Conservation (phyloP, 805 yeast species). For the Zygotorulaspora florentina region DNA sequence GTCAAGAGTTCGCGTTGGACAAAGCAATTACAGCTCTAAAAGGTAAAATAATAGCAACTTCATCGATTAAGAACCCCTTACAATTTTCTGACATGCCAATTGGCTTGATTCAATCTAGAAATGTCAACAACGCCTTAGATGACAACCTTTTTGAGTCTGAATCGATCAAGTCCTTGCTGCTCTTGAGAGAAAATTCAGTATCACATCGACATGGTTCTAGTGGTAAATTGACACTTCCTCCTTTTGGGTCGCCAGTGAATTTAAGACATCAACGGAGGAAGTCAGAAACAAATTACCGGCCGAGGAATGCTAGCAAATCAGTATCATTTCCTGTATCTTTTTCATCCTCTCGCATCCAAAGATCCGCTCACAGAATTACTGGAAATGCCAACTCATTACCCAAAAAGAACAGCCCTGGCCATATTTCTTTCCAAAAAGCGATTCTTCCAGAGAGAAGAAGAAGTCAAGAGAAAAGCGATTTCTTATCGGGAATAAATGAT, state of each 20-base stretch:
- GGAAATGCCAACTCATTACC: conserved; percentile 16
- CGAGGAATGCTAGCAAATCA: conserved; percentile 18
- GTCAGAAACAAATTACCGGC: conserved; percentile 23
- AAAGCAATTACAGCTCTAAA: conserved; percentile 65
- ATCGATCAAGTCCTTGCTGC: conserved; percentile 18
- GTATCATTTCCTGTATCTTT: conserved; percentile 23
- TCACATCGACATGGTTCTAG: conserved; percentile 8
- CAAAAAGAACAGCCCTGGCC: conserved; percentile 23
- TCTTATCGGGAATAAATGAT: conserved; percentile 9
- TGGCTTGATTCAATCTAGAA: conserved; percentile 9
- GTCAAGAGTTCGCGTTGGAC: conserved; percentile 84
- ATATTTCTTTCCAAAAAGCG: conserved; percentile 12
- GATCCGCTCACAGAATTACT: conserved; percentile 6
- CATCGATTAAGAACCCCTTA: conserved; percentile 31
- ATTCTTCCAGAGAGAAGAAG: conserved; percentile 2
- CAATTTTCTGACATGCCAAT: conserved; percentile 24
- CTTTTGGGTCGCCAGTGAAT: conserved; percentile 13
- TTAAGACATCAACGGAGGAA: conserved; percentile 20
- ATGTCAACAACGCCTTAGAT: conserved; percentile 14
- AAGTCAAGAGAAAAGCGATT: conserved; percentile 8
- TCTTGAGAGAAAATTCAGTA: conserved; percentile 21
- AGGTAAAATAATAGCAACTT: conserved; percentile 50
- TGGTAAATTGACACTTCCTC: conserved; percentile 10
- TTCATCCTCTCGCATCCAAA: conserved; percentile 18
- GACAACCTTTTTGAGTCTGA: conserved; percentile 28